A percentile compares a stretch with the other conserved stretches of the same genome.
Evolutionary conservation across 2,329 filamentous ascomycete species (phyloP).

Genomic region (Microdochium nivale): DNA sequence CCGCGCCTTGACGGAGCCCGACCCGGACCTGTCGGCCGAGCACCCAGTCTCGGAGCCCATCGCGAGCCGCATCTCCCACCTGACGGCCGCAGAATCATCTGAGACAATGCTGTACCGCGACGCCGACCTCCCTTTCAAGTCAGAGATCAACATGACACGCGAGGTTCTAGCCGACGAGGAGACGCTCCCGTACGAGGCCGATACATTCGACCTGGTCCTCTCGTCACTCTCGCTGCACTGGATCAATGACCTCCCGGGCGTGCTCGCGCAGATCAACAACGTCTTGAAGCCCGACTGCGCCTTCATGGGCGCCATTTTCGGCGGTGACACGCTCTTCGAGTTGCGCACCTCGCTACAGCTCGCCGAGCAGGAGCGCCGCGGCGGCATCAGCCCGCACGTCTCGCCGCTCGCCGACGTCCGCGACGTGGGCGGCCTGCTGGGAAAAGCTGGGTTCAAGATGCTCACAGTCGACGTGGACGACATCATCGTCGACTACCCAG

Average conservation of each 20-base stretch:
- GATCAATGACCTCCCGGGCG: slow-evolving; percentile 90
- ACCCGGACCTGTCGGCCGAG: slow-evolving; percentile 53
- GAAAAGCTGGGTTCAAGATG: slow-evolving; percentile 86
- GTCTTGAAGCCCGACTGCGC: slow-evolving; percentile 84
- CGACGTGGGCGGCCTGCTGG: slow-evolving; percentile 81
- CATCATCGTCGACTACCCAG: slow-evolving; percentile 89
- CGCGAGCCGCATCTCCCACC: slow-evolving; percentile 58
- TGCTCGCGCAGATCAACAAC: slow-evolving; percentile 77
- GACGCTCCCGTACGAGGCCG: slow-evolving; percentile 64
- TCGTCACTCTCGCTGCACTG: slow-evolving; percentile 89
- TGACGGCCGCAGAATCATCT: slow-evolving; percentile 79
- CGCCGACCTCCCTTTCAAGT: slow-evolving; percentile 64
- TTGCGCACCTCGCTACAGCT: slow-evolving; percentile 88
- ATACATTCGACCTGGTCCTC: slow-evolving; percentile 81
- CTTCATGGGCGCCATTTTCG: slow-evolving; percentile 93
- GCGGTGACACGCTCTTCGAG: slow-evolving; percentile 89
- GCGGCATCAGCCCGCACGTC: slow-evolving; percentile 86
- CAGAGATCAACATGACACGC: slow-evolving; percentile 61
- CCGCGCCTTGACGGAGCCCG: slow-evolving; percentile 63
- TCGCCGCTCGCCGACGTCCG: slow-evolving; percentile 87
- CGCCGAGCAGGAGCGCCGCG: slow-evolving; percentile 79
- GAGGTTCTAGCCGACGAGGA: slow-evolving; percentile 69
- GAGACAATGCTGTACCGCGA: slow-evolving; percentile 73
- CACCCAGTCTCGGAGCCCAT: slow-evolving; percentile 57
- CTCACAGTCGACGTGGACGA: slow-evolving; percentile 96